phyloP scores from a whole-genome alignment of 805 yeast genomes.

The Teunomyces kruisii region DNA sequence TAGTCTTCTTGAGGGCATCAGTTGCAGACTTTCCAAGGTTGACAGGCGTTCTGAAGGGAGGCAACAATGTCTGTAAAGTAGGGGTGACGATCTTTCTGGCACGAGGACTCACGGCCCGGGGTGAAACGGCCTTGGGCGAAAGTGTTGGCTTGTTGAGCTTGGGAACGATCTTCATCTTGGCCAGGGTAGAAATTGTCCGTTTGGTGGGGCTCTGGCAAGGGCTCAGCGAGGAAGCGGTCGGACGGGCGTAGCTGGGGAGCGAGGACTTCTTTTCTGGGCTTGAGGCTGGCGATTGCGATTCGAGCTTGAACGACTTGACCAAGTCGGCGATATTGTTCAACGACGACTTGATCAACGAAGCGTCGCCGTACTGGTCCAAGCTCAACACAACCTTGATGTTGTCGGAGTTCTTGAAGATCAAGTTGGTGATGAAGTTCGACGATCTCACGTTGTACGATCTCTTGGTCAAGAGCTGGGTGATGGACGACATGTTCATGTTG shows the following conservation, averaged over 20 bases:
- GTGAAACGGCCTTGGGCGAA: slow-evolving; percentile 5
- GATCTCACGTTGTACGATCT: slow-evolving; percentile 19
- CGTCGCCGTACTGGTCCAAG: slow-evolving; percentile 27
- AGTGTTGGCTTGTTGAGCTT: slow-evolving; percentile 7
- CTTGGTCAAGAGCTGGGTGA: slow-evolving; percentile 22
- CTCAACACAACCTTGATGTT: slow-evolving; percentile 23
- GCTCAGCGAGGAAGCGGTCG: slow-evolving; percentile 26
- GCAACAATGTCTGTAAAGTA: background rate
- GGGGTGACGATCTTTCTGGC: background rate
- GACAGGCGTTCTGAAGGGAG: background rate
- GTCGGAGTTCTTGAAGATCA: slow-evolving; percentile 19
- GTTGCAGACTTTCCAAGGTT: slow-evolving; percentile 3
- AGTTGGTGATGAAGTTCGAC: slow-evolving; percentile 25
- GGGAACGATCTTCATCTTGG: slow-evolving; percentile 9
- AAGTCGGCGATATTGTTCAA: slow-evolving; percentile 25
- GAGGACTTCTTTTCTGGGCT: background rate
- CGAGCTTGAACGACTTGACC: slow-evolving; percentile 16
- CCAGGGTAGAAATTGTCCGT: slow-evolving; percentile 9
- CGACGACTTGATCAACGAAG: slow-evolving; percentile 23
- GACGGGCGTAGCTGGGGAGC: slow-evolving; percentile 27
- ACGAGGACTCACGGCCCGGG: background rate
- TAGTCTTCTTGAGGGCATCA: slow-evolving; percentile 9
- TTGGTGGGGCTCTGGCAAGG: slow-evolving; percentile 9
- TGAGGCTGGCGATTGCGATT: background rate
- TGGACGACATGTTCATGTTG: slow-evolving; percentile 26